These are phyloP conservation scores for Nemania abortiva DNA, from an alignment of 2,329 filamentous ascomycete genomes.

Conservation along the genomic window DNA sequence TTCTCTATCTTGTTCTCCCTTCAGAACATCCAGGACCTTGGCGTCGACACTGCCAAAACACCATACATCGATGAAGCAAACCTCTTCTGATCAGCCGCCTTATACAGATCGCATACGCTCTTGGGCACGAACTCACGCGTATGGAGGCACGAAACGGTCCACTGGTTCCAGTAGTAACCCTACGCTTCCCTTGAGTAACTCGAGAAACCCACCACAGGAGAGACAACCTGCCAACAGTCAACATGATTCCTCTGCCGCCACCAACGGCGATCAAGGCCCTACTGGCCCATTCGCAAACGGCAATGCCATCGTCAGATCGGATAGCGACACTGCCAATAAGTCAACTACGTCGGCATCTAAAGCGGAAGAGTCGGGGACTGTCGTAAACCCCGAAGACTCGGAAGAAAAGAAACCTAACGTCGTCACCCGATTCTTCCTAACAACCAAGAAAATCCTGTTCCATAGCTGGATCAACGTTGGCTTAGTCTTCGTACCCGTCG, in stretches of 20 bases:
- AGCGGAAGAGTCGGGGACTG: slow-evolving; percentile 67
- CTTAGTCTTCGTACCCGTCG: slow-evolving; percentile 81
- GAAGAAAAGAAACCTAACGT: slow-evolving; percentile 50
- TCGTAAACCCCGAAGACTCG: slow-evolving; percentile 59
- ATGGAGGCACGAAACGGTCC: slow-evolving; percentile 63
- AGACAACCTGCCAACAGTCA: slow-evolving; percentile 41
- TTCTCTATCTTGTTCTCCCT: slow-evolving; percentile 40
- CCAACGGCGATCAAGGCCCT: slow-evolving; percentile 41
- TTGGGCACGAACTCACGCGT: slow-evolving; percentile 65
- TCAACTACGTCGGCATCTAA: slow-evolving; percentile 57
- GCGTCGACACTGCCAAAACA: slow-evolving; percentile 53
- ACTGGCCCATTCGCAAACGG: slow-evolving; percentile 46
- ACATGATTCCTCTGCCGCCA: slow-evolving; percentile 40
- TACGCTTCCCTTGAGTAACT: slow-evolving; percentile 57
- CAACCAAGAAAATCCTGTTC: slow-evolving; percentile 71
- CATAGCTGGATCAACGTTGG: slow-evolving; percentile 84
- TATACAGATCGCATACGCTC: slow-evolving; percentile 69
- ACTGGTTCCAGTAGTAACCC: slow-evolving; percentile 54
- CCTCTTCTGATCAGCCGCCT: slow-evolving; percentile 63
- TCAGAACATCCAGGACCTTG: slow-evolving; percentile 48
- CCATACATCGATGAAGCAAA: slow-evolving; percentile 70
- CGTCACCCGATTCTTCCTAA: slow-evolving; percentile 57
- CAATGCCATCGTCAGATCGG: slow-evolving; percentile 39
- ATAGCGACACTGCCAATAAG: slow-evolving; percentile 52
- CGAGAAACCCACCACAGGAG: slow-evolving; percentile 42